Evolutionary conservation across 1,139 yeast genomes (phyloP).

Genomic region (Debaryomyces psychrophilus): DNA sequence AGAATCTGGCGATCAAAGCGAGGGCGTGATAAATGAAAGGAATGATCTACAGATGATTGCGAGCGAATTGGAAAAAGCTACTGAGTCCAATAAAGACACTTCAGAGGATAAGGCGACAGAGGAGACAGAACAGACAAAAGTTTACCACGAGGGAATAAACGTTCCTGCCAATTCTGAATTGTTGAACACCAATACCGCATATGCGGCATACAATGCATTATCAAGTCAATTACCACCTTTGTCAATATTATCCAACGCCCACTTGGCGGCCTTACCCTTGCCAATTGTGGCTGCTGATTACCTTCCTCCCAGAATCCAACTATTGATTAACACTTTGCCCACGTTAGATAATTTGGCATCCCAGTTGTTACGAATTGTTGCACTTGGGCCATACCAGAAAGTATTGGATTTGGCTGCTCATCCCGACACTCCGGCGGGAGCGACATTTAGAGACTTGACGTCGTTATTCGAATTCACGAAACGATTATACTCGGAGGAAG

Average conservation of each 20-base stretch:
- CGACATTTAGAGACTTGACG: slow-evolving; percentile 71
- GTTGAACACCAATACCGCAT: slow-evolving; percentile 44
- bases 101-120: slow-evolving; percentile 8
- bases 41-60: slow-evolving; percentile 24
- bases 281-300: slow-evolving; percentile 58
- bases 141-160: slow-evolving; percentile 10
- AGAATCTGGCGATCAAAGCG: neutral
- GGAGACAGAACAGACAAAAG: neutral
- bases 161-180: slow-evolving; percentile 50
- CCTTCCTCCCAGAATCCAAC: slow-evolving; percentile 62
- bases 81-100: slow-evolving; percentile 17
- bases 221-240: slow-evolving; percentile 43
- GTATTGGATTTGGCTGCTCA: slow-evolving; percentile 72
- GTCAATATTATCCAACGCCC: slow-evolving; percentile 51
- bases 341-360: slow-evolving; percentile 74
- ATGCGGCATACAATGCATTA: slow-evolving; percentile 47
- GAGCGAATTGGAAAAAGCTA: slow-evolving; percentile 22
- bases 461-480: slow-evolving; percentile 76
- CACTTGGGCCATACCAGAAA: slow-evolving; percentile 72
- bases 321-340: slow-evolving; percentile 67
- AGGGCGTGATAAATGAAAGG: slow-evolving; percentile 16
- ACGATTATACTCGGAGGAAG: slow-evolving; percentile 62
- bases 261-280: slow-evolving; percentile 60
- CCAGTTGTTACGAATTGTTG: slow-evolving; percentile 69
- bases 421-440: slow-evolving; percentile 73